Evolutionary conservation across 2,329 filamentous ascomycete genomes (phyloP).

Genomic region (Pezicula radicicola): DNA sequence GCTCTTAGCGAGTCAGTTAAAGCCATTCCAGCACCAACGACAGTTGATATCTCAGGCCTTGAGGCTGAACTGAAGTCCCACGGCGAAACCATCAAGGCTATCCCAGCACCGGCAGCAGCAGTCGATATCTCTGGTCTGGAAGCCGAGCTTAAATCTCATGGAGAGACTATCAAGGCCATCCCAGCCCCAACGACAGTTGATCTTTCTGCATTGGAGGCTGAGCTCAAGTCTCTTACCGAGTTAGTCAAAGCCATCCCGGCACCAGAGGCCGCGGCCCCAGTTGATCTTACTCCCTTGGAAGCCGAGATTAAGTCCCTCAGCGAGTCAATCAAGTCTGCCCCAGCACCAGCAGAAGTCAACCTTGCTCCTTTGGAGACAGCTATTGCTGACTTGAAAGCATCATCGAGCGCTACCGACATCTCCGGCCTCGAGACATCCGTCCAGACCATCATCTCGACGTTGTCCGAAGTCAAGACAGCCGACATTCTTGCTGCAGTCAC

Average conservation of each 20-base stretch:
- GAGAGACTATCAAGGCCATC: slow-evolving; percentile 1
- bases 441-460: background rate
- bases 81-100: slow-evolving; percentile 4
- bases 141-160: slow-evolving; percentile 4
- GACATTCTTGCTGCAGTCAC: background rate
- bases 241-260: slow-evolving; percentile 4
- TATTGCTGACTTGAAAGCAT: too few relatives aligned
- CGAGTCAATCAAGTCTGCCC: slow-evolving; percentile 5
- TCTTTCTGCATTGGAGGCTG: slow-evolving; percentile 6
- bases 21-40: slow-evolving; percentile 5
- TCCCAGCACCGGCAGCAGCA: slow-evolving; percentile 6
- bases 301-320: slow-evolving; percentile 11
- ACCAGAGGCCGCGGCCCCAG: background rate
- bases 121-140: background rate
- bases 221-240: slow-evolving; percentile 5
- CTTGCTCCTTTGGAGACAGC: too few relatives aligned
- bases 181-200: slow-evolving; percentile 4
- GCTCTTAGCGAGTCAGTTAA: slow-evolving; percentile 1
- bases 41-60: slow-evolving; percentile 1
- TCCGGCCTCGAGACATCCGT: background rate
- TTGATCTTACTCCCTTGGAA: slow-evolving; percentile 4
- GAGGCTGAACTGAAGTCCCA: slow-evolving; percentile 9
- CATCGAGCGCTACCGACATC: background rate
- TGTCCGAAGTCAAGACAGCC: background rate
- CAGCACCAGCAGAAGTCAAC: slow-evolving; percentile 5